A percentile compares a stretch with the other conserved stretches of the same genome.
Conservation (phyloP, 2,329 filamentous ascomycete genomes). For the Septoria petroselini region DNA sequence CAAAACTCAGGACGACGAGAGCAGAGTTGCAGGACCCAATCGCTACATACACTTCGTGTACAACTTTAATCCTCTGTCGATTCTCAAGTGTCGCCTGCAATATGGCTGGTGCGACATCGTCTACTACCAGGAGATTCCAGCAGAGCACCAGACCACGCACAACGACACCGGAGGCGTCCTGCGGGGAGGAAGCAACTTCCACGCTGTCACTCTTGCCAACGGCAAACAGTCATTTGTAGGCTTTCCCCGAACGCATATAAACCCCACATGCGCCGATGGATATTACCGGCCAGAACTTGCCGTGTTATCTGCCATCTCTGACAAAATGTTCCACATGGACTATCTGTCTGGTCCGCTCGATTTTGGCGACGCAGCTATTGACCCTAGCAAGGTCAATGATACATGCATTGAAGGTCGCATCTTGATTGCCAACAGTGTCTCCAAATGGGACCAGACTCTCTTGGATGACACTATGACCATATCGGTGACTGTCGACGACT, state of each 20-base stretch:
- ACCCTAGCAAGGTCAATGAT: background rate
- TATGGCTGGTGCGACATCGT: background rate
- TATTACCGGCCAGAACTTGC: background rate
- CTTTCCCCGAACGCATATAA: background rate
- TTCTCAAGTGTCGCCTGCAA: background rate
- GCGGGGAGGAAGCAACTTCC: background rate
- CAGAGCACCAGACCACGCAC: background rate
- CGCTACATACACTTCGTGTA: conserved; percentile 5
- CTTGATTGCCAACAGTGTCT: background rate
- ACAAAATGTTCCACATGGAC: background rate
- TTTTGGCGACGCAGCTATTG: background rate
- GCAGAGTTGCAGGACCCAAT: background rate
- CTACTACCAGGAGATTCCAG: background rate
- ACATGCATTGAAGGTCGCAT: background rate
- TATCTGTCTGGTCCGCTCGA: background rate
- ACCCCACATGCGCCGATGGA: background rate
- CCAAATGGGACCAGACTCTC: background rate
- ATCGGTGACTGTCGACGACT: background rate
- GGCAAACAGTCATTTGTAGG: background rate
- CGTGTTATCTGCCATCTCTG: conserved; percentile 2
- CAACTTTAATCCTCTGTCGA: background rate
- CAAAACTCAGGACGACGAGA: background rate
- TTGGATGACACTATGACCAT: background rate
- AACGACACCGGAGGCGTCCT: background rate
- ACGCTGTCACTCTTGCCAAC: background rate